Evolutionary conservation across 2,329 filamentous ascomycete genomes (phyloP).

Genomic region (Colletotrichum tofieldiae): DNA sequence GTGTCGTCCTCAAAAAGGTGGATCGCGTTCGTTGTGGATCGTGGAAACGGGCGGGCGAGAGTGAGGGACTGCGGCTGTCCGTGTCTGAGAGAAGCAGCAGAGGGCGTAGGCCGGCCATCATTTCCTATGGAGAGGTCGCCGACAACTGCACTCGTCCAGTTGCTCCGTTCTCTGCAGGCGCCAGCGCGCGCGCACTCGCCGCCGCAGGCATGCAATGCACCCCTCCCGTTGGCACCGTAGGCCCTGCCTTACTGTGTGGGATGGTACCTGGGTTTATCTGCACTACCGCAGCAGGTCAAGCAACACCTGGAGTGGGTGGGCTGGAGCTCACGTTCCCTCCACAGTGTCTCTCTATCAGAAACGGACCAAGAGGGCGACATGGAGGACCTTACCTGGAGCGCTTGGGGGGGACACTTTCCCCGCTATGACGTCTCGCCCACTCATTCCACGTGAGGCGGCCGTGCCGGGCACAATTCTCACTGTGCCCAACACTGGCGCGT

Average conservation of each 20-base stretch:
- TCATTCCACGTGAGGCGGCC: background rate
- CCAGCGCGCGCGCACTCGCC: background rate
- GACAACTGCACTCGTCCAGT: background rate
- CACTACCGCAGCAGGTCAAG: background rate
- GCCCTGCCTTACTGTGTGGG: too few relatives aligned
- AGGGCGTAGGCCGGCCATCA: background rate
- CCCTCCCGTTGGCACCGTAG: too few relatives aligned
- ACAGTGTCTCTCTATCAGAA: slow-evolving; percentile 36
- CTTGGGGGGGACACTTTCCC: slow-evolving; percentile 10
- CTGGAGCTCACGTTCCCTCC: slow-evolving; percentile 22
- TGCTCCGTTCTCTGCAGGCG: background rate
- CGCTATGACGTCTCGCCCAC: slow-evolving; percentile 34
- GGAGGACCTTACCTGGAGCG: slow-evolving; percentile 1
- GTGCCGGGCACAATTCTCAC: background rate
- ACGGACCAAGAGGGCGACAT: slow-evolving; percentile 16
- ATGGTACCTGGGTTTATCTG: too few relatives aligned
- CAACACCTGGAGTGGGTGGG: background rate
- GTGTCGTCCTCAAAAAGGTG: background rate
- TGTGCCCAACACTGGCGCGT: background rate
- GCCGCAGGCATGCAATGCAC: too few relatives aligned
- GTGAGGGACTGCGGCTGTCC: background rate
- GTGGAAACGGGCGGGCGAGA: background rate
- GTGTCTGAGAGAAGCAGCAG: background rate
- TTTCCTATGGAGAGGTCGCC: background rate
- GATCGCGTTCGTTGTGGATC: slow-evolving; percentile 3